Percentiles rank a stretch among this genome's conserved stretches.
Evolutionary conservation across 2,329 filamentous ascomycete genomes (phyloP).

Genomic region (Cladosporium cucumerinum): DNA sequence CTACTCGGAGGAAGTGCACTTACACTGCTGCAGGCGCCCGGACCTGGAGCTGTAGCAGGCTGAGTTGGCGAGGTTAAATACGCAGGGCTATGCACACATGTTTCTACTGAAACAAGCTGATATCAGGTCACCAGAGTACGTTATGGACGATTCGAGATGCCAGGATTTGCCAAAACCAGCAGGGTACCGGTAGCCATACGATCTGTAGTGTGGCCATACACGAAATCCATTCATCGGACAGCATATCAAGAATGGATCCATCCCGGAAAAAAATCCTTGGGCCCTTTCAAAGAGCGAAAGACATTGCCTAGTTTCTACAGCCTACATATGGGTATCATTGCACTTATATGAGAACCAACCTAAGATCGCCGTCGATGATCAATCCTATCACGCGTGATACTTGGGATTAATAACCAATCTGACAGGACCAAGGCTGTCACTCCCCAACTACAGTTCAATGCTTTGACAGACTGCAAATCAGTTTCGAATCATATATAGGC

Average conservation of each 20-base stretch:
- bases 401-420: not conserved
- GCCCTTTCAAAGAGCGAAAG: not conserved
- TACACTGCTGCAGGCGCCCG: not conserved
- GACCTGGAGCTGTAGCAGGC: too few species aligned
- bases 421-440: not conserved
- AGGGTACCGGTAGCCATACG: not conserved
- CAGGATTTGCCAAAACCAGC: not conserved
- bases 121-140: not conserved
- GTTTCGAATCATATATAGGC: not conserved
- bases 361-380: not conserved
- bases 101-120: not conserved
- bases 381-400: not conserved
- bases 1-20: not conserved
- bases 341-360: not conserved
- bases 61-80: too few species aligned
- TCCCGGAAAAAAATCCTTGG: not conserved
- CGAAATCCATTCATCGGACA: not conserved
- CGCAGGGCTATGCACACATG: not conserved
- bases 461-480: not conserved
- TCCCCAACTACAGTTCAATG: not conserved
- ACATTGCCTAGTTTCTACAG: not conserved
- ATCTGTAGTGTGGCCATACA: not conserved
- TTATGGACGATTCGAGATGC: not conserved
- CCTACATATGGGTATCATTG: not conserved
- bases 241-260: not conserved